Conservation (phyloP, 208 protist species). For the Wallacemonas sp. region DNA sequence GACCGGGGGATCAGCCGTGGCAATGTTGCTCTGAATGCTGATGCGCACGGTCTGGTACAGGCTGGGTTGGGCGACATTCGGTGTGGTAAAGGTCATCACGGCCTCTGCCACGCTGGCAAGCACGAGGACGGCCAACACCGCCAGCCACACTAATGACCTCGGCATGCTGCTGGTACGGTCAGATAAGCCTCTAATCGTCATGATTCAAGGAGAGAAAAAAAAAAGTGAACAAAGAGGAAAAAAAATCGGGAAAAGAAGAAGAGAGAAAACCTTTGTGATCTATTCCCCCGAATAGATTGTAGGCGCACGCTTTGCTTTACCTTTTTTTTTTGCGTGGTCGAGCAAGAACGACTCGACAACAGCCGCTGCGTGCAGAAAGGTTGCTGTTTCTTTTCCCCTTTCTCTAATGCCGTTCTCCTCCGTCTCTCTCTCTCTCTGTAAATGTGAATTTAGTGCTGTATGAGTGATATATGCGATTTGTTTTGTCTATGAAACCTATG, state of each 20-base stretch:
- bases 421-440: too few relatives aligned
- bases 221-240: constrained; percentile 13
- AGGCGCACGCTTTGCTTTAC: neutral
- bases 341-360: too few relatives aligned
- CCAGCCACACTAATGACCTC: neutral
- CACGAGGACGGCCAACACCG: neutral
- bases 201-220: neutral
- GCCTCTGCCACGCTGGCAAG: constrained; percentile 29
- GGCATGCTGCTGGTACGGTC: neutral
- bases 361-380: too few relatives aligned
- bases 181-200: neutral
- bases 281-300: constrained; percentile 16
- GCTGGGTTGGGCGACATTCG: constrained; percentile 73
- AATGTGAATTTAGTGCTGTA: too few relatives aligned
- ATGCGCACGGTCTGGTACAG: constrained; percentile 81
- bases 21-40: constrained; percentile 58
- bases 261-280: neutral
- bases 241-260: constrained; percentile 2
- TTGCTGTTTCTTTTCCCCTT: too few relatives aligned
- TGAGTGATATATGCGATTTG: too few relatives aligned
- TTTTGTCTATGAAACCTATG: neutral
- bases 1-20: constrained; percentile 57
- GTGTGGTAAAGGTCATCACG: constrained; percentile 58
- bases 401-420: too few relatives aligned
- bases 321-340: neutral